A percentile compares a stretch with the other conserved stretches of the same genome.
Evolutionary conservation across 1,284 basidiomycete genomes (phyloP).

Genomic region (Peniophora sp.): DNA sequence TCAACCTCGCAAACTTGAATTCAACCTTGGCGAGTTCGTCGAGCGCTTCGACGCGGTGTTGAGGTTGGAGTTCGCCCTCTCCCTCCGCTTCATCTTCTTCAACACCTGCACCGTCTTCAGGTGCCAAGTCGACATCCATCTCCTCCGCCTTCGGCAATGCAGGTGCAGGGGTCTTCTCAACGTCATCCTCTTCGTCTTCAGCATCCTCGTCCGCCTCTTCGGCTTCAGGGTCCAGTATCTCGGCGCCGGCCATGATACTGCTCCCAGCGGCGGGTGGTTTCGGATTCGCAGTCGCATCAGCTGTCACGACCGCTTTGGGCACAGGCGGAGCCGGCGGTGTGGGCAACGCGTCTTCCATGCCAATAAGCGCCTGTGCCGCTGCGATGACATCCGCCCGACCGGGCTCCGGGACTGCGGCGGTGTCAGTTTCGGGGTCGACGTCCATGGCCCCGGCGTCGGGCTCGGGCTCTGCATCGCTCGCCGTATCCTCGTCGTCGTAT

Average conservation of each 20-base stretch:
- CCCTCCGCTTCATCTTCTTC: conserved; percentile 31
- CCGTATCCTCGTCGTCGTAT: conserved; percentile 14
- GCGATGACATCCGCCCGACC: conserved; percentile 8
- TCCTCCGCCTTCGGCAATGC: conserved; percentile 15
- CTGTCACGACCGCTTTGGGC: conserved; percentile 28
- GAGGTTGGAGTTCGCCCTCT: conserved; percentile 62
- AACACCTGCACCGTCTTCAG: conserved; percentile 23
- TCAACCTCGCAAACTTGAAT: conserved; percentile 66
- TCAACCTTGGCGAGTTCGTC: conserved; percentile 73
- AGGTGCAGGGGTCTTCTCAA: conserved; percentile 18
- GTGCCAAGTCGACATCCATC: conserved; percentile 8
- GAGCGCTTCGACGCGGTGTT: conserved; percentile 71
- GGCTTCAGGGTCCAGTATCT: conserved; percentile 31
- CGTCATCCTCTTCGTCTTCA: conserved; percentile 8
- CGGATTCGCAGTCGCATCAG: conserved; percentile 28
- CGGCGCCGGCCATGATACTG: conserved; percentile 44
- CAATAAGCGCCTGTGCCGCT: conserved; percentile 4
- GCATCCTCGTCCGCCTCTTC: conserved; percentile 20
- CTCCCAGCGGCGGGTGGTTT: conserved; percentile 36
- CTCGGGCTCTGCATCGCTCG: conserved; percentile 20
- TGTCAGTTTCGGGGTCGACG: conserved; percentile 21
- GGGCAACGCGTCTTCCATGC: conserved; percentile 6
- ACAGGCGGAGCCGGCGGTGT: neutral
- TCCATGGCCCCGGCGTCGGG: conserved; percentile 24
- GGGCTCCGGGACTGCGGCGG: conserved; percentile 2